These are phyloP conservation scores for Celoporthe dispersa DNA, from an alignment of 2,329 filamentous ascomycete genomes.

Conservation along the genomic window DNA sequence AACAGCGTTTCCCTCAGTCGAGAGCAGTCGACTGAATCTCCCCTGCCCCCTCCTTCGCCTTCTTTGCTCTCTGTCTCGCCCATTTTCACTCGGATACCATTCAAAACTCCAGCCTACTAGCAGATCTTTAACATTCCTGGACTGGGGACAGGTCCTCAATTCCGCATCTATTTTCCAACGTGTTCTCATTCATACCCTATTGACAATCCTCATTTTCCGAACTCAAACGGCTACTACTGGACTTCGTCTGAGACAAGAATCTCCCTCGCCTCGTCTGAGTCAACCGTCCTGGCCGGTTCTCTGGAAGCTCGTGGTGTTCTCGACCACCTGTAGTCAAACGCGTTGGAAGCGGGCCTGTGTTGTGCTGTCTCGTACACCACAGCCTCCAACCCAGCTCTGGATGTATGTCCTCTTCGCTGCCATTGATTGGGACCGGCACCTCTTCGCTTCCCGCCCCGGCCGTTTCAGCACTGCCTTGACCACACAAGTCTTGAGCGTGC, in stretches of 20 bases:
- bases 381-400: not conserved
- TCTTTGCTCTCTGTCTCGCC: slow-evolving; percentile 19
- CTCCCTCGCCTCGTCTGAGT: not conserved
- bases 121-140: slow-evolving; percentile 29
- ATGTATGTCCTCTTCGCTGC: slow-evolving; percentile 19
- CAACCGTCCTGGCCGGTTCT: not conserved
- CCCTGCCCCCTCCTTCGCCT: slow-evolving; percentile 15
- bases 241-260: not conserved
- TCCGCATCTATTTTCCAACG: slow-evolving; percentile 19
- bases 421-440: not conserved
- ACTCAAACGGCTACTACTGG: not conserved
- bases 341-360: not conserved
- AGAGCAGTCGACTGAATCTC: not conserved
- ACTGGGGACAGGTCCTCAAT: slow-evolving; percentile 30
- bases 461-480: slow-evolving; percentile 7
- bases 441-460: slow-evolving; percentile 3
- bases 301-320: not conserved
- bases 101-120: slow-evolving; percentile 25
- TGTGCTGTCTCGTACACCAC: slow-evolving; percentile 9
- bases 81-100: slow-evolving; percentile 8
- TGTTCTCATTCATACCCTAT: slow-evolving; percentile 9
- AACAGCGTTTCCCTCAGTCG: not conserved
- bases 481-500: slow-evolving; percentile 7
- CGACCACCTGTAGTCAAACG: not conserved
- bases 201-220: slow-evolving; percentile 12